A percentile compares a stretch with the other conserved stretches of the same genome.
Conservation (phyloP, 139 green algal species). For the Picochlorum sp. region DNA sequence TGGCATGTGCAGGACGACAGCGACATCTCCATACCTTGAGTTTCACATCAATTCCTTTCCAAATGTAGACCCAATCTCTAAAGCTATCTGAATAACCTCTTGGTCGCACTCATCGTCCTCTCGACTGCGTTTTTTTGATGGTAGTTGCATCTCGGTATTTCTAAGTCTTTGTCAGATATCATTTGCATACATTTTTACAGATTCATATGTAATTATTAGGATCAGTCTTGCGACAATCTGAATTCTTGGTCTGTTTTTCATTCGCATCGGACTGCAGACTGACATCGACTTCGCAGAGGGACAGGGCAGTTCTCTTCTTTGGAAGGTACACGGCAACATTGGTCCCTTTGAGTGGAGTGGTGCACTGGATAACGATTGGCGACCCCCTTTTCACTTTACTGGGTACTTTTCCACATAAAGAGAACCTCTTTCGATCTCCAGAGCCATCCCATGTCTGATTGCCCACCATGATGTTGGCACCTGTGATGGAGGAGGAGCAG, state of each 20-base stretch:
- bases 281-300: slow-evolving; percentile 16
- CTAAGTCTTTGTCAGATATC: neutral
- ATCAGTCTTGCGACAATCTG: too few relatives aligned
- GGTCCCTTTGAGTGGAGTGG: neutral
- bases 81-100: slow-evolving; percentile 2
- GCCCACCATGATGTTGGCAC: slow-evolving; percentile 16
- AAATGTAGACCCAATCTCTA: slow-evolving; percentile 5
- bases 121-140: slow-evolving; percentile 11
- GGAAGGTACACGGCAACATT: slow-evolving; percentile 19
- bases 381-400: neutral
- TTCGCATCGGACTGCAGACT: neutral
- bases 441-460: slow-evolving; percentile 6
- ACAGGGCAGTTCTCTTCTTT: slow-evolving; percentile 7
- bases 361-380: slow-evolving; percentile 2
- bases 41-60: slow-evolving; percentile 17
- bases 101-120: neutral
- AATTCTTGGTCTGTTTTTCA: neutral
- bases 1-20: neutral
- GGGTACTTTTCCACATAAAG: slow-evolving; percentile 1
- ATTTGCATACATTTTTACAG: too few relatives aligned
- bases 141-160: neutral
- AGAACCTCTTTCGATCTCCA: neutral
- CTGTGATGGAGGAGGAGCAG: slow-evolving; percentile 12
- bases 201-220: too few relatives aligned
- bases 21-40: slow-evolving; percentile 7